Percentiles rank a stretch among this genome's conserved stretches.
phyloP scores from a whole-genome alignment of 169 alveolate species.

The Plasmodium reichenowi region DNA sequence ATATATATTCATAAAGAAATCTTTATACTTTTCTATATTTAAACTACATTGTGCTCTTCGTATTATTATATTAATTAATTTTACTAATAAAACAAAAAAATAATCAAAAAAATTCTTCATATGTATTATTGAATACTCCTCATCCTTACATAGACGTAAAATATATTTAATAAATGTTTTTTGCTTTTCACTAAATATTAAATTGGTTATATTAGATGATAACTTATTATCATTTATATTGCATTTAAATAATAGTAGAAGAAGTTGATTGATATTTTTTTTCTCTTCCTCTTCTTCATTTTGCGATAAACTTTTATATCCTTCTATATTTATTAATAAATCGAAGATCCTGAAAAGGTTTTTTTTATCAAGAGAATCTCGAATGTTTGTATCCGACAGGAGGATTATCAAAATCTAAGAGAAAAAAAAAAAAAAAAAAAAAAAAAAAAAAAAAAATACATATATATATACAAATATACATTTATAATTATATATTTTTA shows the following conservation, averaged over 20 bases:
- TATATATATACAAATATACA: background rate
- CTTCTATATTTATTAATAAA: constrained; percentile 41
- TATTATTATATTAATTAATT: constrained; percentile 51
- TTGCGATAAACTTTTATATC: background rate
- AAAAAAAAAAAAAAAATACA: background rate
- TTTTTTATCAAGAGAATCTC: constrained; percentile 53
- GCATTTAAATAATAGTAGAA: constrained; percentile 30
- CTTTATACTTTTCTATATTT: constrained; percentile 52
- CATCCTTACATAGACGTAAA: constrained; percentile 36
- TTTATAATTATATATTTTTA: background rate
- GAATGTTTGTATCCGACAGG: constrained; percentile 37
- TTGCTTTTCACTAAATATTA: constrained; percentile 59
- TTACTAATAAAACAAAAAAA: constrained; percentile 54
- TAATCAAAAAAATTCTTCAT: constrained; percentile 40
- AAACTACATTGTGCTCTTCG: constrained; percentile 21
- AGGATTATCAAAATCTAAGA: constrained; percentile 32
- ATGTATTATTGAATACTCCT: constrained; percentile 5
- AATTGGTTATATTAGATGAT: constrained; percentile 25
- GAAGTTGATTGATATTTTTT: constrained; percentile 14
- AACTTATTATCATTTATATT: constrained; percentile 46
- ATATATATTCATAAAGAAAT: constrained; percentile 42
- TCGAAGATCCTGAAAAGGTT: constrained; percentile 49
- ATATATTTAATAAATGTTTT: constrained; percentile 36
- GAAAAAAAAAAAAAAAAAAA: constrained; percentile 12
- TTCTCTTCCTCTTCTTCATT: constrained; percentile 21